Evolutionary conservation across 371 early-diverging fungal genomes (phyloP).

Genomic region (Mortierella sp.): DNA sequence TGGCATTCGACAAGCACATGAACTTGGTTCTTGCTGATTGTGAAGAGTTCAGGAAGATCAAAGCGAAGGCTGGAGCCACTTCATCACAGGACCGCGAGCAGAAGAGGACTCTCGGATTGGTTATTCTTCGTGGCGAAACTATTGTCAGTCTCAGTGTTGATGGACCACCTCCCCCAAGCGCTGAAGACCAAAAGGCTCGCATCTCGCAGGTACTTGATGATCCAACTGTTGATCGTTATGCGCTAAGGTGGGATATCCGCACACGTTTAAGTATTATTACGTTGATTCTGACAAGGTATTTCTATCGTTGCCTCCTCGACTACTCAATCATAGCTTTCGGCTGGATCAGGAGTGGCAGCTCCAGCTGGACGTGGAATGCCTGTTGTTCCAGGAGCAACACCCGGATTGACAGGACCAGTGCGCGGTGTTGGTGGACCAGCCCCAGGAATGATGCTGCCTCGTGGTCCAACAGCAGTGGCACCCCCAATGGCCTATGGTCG

Average conservation of each 20-base stretch:
- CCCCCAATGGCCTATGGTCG: constrained; percentile 83
- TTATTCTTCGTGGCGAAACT: constrained; percentile 93
- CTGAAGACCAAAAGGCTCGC: constrained; percentile 67
- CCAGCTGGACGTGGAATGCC: constrained; percentile 94
- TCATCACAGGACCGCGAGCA: constrained; percentile 62
- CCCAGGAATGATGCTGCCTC: constrained; percentile 82
- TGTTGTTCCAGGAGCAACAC: constrained; percentile 68
- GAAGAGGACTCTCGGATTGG: constrained; percentile 93
- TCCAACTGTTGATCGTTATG: not conserved
- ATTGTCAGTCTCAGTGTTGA: constrained; percentile 93
- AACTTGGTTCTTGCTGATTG: constrained; percentile 97
- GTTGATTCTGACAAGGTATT: too few relatives aligned
- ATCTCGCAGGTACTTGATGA: constrained; percentile 46
- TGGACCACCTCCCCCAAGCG: constrained; percentile 88
- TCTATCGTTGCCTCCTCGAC: too few relatives aligned
- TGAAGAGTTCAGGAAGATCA: constrained; percentile 95
- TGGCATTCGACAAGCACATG: constrained; percentile 99
- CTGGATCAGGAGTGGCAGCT: constrained; percentile 81
- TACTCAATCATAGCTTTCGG: constrained; percentile 54
- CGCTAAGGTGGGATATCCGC: not conserved
- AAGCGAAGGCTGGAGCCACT: constrained; percentile 60
- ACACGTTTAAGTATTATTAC: too few relatives aligned
- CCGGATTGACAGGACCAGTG: constrained; percentile 88
- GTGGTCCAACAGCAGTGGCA: constrained; percentile 58
- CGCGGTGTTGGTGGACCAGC: constrained; percentile 94